phyloP scores from a whole-genome alignment of 2,329 filamentous ascomycete species.

The Stagonosporopsis cucurbitacearum region DNA sequence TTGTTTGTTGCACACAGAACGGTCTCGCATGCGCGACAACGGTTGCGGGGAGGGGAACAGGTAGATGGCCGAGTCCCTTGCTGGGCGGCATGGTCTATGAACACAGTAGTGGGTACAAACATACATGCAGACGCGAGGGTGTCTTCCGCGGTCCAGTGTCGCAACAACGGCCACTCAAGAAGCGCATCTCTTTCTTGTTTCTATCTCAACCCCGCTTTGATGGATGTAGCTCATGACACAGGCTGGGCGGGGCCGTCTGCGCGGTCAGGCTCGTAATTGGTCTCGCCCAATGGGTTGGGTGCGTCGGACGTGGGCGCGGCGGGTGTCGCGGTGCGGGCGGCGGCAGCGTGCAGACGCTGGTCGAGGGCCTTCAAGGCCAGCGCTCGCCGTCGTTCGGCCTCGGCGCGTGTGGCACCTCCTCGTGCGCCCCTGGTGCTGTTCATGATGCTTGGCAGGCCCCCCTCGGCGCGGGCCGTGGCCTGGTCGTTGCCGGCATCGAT shows the following conservation, averaged over 20 bases:
- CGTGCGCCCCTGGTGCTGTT: conserved; percentile 55
- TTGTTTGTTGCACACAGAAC: conserved; percentile 25
- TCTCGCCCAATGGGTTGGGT: conserved; percentile 50
- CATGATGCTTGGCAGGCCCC: conserved; percentile 65
- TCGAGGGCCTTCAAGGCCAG: conserved; percentile 91
- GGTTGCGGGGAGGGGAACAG: conserved; percentile 8
- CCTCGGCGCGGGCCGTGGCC: conserved; percentile 69
- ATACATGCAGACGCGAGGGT: conserved; percentile 36
- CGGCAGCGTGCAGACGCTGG: conserved; percentile 87
- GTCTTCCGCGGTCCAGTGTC: conserved; percentile 27
- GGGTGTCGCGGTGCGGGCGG: conserved; percentile 59
- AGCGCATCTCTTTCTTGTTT: neutral
- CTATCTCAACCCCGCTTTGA: too few relatives aligned
- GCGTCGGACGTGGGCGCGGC: conserved; percentile 37
- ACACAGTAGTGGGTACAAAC: conserved; percentile 25
- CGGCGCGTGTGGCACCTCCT: conserved; percentile 76
- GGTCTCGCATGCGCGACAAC: conserved; percentile 22
- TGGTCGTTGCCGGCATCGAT: conserved; percentile 75
- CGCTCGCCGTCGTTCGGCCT: conserved; percentile 87
- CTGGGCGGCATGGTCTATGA: conserved; percentile 24
- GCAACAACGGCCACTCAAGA: conserved; percentile 7
- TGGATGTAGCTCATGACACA: conserved; percentile 22
- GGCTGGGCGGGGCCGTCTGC: conserved; percentile 35
- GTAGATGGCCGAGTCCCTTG: conserved; percentile 24
- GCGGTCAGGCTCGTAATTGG: conserved; percentile 52